Conservation (phyloP, 2,329 filamentous ascomycete species). For the Podosphaera fusca region DNA sequence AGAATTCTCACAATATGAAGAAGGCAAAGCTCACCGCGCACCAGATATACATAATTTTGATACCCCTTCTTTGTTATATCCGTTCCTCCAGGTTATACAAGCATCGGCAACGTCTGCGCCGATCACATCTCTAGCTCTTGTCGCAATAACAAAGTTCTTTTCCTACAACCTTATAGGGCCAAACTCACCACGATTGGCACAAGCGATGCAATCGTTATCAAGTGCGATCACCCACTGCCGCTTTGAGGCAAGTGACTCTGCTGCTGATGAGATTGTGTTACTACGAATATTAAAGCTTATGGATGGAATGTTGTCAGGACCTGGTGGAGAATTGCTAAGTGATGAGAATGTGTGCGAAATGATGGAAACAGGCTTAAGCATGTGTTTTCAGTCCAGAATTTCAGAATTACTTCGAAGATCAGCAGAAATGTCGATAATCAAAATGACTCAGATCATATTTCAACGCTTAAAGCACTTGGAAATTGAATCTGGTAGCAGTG, state of each 20-base stretch:
- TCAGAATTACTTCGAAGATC: conserved; percentile 78
- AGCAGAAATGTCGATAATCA: conserved; percentile 91
- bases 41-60: conserved; percentile 73
- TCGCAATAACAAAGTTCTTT: conserved; percentile 89
- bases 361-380: conserved; percentile 95
- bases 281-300: conserved; percentile 88
- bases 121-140: conserved; percentile 82
- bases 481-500: conserved; percentile 44
- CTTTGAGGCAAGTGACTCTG: conserved; percentile 87
- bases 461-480: conserved; percentile 75
- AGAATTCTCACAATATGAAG: background rate
- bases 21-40: conserved; percentile 11
- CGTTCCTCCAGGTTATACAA: conserved; percentile 89
- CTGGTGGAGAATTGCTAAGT: conserved; percentile 77
- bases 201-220: conserved; percentile 86
- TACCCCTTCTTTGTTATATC: conserved; percentile 68
- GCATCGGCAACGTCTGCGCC: conserved; percentile 89
- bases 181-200: conserved; percentile 62
- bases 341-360: conserved; percentile 98
- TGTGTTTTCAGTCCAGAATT: conserved; percentile 83
- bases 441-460: conserved; percentile 98
- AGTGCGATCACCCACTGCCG: conserved; percentile 92
- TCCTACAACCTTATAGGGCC: conserved; percentile 78
- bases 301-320: conserved; percentile 93
- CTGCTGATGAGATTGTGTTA: conserved; percentile 86